Evolutionary conservation across 441 rosid genomes (phyloP), one percentile per base, ranked within the genome.

Genomic region (Euphorbia corollata): DNA sequence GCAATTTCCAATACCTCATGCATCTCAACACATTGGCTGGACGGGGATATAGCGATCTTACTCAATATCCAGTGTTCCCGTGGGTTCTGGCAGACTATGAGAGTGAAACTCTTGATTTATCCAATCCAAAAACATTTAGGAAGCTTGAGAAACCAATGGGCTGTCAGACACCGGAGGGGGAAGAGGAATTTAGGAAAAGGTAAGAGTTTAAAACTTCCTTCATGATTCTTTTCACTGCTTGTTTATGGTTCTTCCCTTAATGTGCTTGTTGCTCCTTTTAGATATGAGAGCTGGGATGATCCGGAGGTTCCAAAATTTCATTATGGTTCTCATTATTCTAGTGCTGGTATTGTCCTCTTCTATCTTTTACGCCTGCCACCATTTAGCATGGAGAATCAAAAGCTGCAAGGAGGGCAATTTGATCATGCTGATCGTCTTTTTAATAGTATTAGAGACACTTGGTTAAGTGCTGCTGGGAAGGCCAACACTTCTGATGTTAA

Each of bases 391-490:
- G 99, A 96, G 82, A 96, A 96, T 80, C 99, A 91, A 83, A 96
- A 96, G 88, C 89, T 96, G 66, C 99, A 96, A 73, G 99, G 99
- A 27, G 99, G 99, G 69, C 98, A 96, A 79, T 96, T 96, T 64
- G 99, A 96, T 81, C 99, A 96, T 80, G 99, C 99, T 71, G 99
- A 96, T 85, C 92, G 99, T 70, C 98, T 96, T 70, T 96, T 96
- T 77, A 91, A 88, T 78, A 81, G 97, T 74, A 72, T 96, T 64
- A 80, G 82, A 88, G 99, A 93, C 69, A 96, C 99, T 75, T 96
- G 99, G 99, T 81, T 74, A 59, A 96, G 99, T 87, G 99, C 99
- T 70, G 96, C 99, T 53, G 99, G 99, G 78, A 93, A 86, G 74
- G 99, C 97, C 47, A 93, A 96, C 73, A 93, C 99, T 27, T 93